Base-by-base conservation (phyloP, 2,329 filamentous ascomycete species). In the Escovopsis sp. region DNA sequence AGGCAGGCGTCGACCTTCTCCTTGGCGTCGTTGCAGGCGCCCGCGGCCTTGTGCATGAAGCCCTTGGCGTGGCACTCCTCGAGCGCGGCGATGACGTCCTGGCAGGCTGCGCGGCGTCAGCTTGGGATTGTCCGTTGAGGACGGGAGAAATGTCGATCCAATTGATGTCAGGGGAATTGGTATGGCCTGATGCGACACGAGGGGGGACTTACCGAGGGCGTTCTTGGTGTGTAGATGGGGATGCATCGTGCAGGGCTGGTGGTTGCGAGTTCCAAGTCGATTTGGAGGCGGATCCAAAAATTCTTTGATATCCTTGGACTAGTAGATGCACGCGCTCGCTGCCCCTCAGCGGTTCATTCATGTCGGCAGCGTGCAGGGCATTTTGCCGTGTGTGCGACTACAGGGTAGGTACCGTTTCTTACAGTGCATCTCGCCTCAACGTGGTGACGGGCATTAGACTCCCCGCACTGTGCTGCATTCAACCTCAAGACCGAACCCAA, bases 201-300 rank as follows among this genome's bases (percentile, higher is more conserved):
- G n/a, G n/a, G n/a, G n/a, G n/a, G 26, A 12, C 27, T 51, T 70
- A 94, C 88, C 87, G 47, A 73, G 68, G 48, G 93, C 93, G 54
- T 94, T 79, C 56, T 90, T 85, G 19, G 85, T 94, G 55, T 96
- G 87, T 3, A 98, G 66, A 63, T 94, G 88, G 36, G 90, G 92
- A 83, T 98, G 90, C 90, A 98, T 98, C 31, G 49, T 72, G 21
- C 21, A 8, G 21, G 21, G 11, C 11, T 25, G 4, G 21, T 25
- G 4, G 21, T 25, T 25, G 21, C 21, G 7, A 5, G 8, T 25
- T 25, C 11, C 8, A 25, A 9, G 21, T 25, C 7, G 21, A 18
- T 15, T 31, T 13, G 21, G 28, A 12, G 28, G 19, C 31, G 21
- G 13, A 27, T 23, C 21, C 19, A 9, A 9, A 25, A 8, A 25